Evolutionary conservation across 148 eudicot genomes (phyloP).

Genomic region (Chenopodium quinoa): DNA sequence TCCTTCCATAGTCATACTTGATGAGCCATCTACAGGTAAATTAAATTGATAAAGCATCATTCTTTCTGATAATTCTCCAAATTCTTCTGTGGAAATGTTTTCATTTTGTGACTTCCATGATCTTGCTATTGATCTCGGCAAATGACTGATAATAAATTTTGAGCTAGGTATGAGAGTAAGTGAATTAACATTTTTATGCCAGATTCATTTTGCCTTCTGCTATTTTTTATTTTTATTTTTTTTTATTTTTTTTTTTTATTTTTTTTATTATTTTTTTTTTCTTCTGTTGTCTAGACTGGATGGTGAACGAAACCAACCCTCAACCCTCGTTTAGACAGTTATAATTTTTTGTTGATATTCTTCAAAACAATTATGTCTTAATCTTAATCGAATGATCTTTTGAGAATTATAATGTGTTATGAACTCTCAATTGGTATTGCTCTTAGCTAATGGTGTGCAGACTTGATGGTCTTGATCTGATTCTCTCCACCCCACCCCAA

Average conservation of each 20-base stretch:
- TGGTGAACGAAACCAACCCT: background rate
- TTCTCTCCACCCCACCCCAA: no score
- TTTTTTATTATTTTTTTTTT: background rate
- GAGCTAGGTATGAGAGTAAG: no score
- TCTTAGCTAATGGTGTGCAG: no score
- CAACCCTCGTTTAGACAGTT: background rate
- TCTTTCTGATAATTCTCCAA: background rate
- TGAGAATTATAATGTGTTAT: no score
- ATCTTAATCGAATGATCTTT: no score
- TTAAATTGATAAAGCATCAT: background rate
- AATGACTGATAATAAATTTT: background rate
- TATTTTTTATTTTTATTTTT: background rate
- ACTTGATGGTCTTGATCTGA: no score
- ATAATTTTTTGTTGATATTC: background rate
- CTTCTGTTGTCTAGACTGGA: background rate
- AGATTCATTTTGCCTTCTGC: background rate
- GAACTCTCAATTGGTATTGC: no score
- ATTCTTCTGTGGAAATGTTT: background rate
- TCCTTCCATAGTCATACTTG: constrained; percentile 94
- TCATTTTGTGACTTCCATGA: background rate
- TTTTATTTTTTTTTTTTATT: background rate
- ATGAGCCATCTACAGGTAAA: constrained; percentile 96
- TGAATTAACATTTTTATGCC: background rate
- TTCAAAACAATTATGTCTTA: background rate
- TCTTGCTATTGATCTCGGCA: background rate